Evolutionary conservation across 23 red algal genomes (phyloP).

Genomic region (Agarophyton chilense): DNA sequence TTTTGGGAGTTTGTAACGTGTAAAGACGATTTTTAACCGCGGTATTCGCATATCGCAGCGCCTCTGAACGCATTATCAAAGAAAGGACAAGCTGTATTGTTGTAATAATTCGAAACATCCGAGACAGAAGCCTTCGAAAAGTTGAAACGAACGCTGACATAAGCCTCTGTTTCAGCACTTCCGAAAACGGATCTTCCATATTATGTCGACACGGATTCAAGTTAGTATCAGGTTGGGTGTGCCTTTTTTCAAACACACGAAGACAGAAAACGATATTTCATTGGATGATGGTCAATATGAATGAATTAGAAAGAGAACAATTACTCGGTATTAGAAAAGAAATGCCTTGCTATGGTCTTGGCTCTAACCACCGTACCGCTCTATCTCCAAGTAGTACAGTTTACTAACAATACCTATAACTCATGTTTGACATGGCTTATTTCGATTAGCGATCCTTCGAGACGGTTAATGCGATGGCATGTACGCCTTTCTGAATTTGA

Average conservation of each 20-base stretch:
- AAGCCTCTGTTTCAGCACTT: neutral
- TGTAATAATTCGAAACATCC: neutral
- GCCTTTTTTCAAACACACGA: conserved; percentile 4
- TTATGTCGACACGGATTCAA: conserved; percentile 21
- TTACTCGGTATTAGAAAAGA: neutral
- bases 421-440: too few species aligned
- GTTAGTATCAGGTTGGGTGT: conserved; percentile 15
- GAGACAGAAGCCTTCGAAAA: conserved; percentile 28
- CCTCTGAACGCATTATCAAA: neutral
- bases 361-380: neutral
- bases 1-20: neutral
- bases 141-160: neutral
- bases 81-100: neutral
- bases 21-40: neutral
- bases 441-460: too few species aligned
- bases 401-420: too few species aligned
- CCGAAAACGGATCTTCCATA: neutral
- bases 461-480: too few species aligned
- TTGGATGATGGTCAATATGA: neutral
- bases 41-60: conserved; percentile 8
- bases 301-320: neutral
- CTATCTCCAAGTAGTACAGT: too few species aligned
- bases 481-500: too few species aligned
- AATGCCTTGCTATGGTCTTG: conserved; percentile 27
- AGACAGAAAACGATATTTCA: neutral